phyloP scores from a whole-genome alignment of 768 basidiomycete species.

The Serendipita sp. region DNA sequence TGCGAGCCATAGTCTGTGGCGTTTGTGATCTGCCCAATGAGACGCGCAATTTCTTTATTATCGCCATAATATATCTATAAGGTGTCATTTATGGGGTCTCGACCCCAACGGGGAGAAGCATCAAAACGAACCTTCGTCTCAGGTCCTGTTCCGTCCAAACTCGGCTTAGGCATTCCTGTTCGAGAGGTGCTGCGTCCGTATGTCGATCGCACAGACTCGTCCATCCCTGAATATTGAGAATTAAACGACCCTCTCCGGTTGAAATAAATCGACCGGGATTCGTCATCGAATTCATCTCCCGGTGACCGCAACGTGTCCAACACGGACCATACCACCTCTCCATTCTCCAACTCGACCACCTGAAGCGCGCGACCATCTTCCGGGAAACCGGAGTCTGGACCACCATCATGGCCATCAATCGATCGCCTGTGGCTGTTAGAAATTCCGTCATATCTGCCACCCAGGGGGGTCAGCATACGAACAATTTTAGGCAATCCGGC shows the following conservation, averaged over 20 bases:
- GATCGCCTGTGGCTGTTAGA: background rate
- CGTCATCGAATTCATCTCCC: slow-evolving; percentile 25
- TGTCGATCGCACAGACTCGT: slow-evolving; percentile 53
- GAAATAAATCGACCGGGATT: slow-evolving; percentile 29
- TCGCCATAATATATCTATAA: slow-evolving; percentile 57
- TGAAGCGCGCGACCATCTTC: slow-evolving; percentile 51
- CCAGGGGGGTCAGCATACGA: background rate
- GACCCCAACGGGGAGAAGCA: slow-evolving; percentile 8
- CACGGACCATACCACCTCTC: slow-evolving; percentile 68
- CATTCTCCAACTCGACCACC: slow-evolving; percentile 71
- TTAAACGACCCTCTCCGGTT: slow-evolving; percentile 51
- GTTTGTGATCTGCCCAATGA: slow-evolving; percentile 70
- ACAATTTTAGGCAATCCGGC: background rate
- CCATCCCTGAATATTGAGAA: slow-evolving; percentile 48
- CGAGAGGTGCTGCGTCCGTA: slow-evolving; percentile 47
- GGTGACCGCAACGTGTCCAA: slow-evolving; percentile 62
- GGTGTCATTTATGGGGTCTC: slow-evolving; percentile 9
- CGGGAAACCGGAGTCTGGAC: slow-evolving; percentile 44
- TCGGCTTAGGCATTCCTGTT: slow-evolving; percentile 25
- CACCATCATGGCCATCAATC: slow-evolving; percentile 25
- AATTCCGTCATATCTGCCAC: background rate
- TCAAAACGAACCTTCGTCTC: slow-evolving; percentile 57
- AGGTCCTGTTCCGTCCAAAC: slow-evolving; percentile 17
- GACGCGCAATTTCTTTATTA: slow-evolving; percentile 59
- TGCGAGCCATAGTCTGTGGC: slow-evolving; percentile 72